Base-by-base conservation (phyloP, 1,139 yeast species). In the Kluyveromyces sp. region DNA sequence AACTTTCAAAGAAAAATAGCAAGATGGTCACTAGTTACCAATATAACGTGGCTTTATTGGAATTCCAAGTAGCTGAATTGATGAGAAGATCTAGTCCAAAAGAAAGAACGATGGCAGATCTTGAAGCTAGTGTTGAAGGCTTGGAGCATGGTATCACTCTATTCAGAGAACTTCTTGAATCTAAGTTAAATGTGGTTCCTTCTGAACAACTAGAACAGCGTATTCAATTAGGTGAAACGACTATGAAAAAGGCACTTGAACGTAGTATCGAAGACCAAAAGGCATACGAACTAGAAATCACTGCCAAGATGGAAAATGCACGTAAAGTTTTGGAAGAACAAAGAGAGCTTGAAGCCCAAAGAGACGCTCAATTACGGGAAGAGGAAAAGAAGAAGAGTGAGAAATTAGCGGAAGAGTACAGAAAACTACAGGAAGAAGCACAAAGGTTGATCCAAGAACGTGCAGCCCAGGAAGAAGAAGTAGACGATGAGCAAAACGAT, bases 61-160 rank as follows among this genome's bases (percentile, higher is more conserved):
- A 86, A 59, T 88, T 84, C 66, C 96, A 89, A 64, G 72, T 87
- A 51, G 97, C 97, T 0, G 96, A 89, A 56, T 79, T 80, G 53
- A 69, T 90, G 33, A 78, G 86, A 52, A 84, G 84, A 54, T 66
- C 81, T 36, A 75, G 83, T 0, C 69, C 75, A 7, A 74, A 75
- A 39, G 78, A 78, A 54, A 77, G 97, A 58, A 74, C 76, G 1
- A 66, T 80, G 39, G 74, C 70, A 4, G 89, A 83, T 50, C 76
- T 92, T 50, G 77, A 79, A 50, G 65, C 66, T 2, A 81, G 89
- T 2, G 69, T 77, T 15, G 61, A 58, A 8, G 85, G 81, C 4
- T 73, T 90, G 53, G 75, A 78, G 33, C 73, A 73, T 31, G 96
- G 94, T 10, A 77, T 89, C 49, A 66, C 63, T 7, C 65, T 74